phyloP scores from a whole-genome alignment of 177 flowering plant species.

The Vitis hybrid region DNA sequence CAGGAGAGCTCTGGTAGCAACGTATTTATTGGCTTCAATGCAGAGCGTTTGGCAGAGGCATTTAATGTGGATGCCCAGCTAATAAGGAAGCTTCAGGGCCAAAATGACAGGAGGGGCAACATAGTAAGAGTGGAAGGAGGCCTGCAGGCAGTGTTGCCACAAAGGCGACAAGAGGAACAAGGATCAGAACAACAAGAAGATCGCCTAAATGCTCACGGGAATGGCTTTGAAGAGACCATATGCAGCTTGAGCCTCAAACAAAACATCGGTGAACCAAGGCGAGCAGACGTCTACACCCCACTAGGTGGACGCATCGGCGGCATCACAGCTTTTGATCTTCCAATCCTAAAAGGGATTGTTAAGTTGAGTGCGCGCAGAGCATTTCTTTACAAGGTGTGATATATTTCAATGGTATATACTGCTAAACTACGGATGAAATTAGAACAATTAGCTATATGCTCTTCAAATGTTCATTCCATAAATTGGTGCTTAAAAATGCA shows the following conservation, averaged over 20 bases:
- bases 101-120: slow-evolving; percentile 43
- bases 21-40: slow-evolving; percentile 49
- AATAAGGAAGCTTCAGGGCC: slow-evolving; percentile 37
- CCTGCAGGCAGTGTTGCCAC: slow-evolving; percentile 46
- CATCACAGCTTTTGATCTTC: slow-evolving; percentile 48
- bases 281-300: slow-evolving; percentile 44
- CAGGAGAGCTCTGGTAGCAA: slow-evolving; percentile 24
- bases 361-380: slow-evolving; percentile 48
- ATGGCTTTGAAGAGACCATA: slow-evolving; percentile 51
- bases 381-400: slow-evolving; percentile 37
- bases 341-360: slow-evolving; percentile 34
- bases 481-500: slow-evolving; percentile 15
- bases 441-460: too few relatives aligned
- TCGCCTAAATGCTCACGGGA: slow-evolving; percentile 2
- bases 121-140: slow-evolving; percentile 43
- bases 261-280: slow-evolving; percentile 37
- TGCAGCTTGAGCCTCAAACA: slow-evolving; percentile 39
- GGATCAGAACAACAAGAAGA: slow-evolving; percentile 8
- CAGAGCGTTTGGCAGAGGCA: slow-evolving; percentile 32
- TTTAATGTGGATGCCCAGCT: slow-evolving; percentile 39
- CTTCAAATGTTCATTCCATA: too few relatives aligned
- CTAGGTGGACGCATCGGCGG: slow-evolving; percentile 42
- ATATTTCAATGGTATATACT: too few relatives aligned
- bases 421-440: too few relatives aligned
- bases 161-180: slow-evolving; percentile 11